Evolutionary conservation across 352 stramenopile genomes (phyloP).

Genomic region (Blastocystis sp.): DNA sequence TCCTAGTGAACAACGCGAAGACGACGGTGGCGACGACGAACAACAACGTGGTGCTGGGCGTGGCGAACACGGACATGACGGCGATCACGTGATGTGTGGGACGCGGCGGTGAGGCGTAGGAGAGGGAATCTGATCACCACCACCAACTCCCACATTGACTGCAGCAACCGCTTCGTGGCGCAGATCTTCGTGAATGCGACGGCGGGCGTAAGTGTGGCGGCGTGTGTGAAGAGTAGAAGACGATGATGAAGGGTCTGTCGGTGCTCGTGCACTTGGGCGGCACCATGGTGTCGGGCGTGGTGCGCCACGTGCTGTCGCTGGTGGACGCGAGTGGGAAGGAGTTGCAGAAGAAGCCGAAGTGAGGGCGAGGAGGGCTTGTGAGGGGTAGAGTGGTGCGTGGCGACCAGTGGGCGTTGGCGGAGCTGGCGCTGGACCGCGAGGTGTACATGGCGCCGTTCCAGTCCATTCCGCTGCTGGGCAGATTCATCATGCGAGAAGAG

Average conservation of each 20-base stretch:
- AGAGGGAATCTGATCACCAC: conserved; percentile 36
- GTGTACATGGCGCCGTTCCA: conserved; percentile 17
- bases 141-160: not conserved
- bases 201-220: not conserved
- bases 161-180: conserved; percentile 7
- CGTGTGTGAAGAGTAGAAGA: not conserved
- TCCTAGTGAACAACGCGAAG: conserved; percentile 82
- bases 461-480: not conserved
- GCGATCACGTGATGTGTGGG: not conserved
- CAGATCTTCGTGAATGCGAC: conserved; percentile 25
- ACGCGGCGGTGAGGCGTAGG: not conserved
- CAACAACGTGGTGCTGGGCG: conserved; percentile 83
- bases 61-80: conserved; percentile 73
- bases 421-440: conserved; percentile 39
- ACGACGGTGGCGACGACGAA: conserved; percentile 81
- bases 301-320: conserved; percentile 14
- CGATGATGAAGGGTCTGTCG: conserved; percentile 56
- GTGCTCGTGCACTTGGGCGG: conserved; percentile 30
- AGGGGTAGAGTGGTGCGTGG: conserved; percentile 20
- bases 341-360: conserved; percentile 46
- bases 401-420: conserved; percentile 30
- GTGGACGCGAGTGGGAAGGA: conserved; percentile 1
- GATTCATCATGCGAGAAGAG: conserved; percentile 50
- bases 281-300: conserved; percentile 3
- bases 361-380: not conserved